Conservation (phyloP, 164 flowering plant species). For the Liquidambar formosana region DNA sequence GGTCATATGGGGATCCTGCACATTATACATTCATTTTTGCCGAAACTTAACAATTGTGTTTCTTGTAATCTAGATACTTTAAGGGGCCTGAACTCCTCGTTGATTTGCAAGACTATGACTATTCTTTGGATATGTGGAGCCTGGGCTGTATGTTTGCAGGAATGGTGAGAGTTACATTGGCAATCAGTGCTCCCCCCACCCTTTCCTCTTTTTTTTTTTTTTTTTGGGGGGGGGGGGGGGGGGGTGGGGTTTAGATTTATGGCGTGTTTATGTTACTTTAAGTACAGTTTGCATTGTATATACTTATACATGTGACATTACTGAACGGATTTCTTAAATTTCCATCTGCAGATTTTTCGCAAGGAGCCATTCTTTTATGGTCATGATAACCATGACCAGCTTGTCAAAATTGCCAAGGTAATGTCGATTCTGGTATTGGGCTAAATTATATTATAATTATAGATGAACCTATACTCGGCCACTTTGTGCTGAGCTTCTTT, state of each 20-base stretch:
- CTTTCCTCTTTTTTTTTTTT: too few relatives aligned
- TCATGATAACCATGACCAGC: conserved; percentile 86
- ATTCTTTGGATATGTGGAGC: conserved; percentile 66
- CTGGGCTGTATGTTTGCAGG: conserved; percentile 75
- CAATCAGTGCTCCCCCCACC: neutral
- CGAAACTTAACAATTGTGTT: neutral
- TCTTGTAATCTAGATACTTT: conserved; percentile 37
- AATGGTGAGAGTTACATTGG: conserved; percentile 38
- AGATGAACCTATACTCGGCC: neutral
- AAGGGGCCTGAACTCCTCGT: conserved; percentile 67
- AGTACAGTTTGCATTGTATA: neutral
- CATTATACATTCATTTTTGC: neutral
- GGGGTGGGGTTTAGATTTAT: too few relatives aligned
- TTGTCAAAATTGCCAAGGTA: conserved; percentile 89
- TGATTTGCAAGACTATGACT: conserved; percentile 64
- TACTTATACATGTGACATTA: neutral
- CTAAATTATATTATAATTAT: too few relatives aligned
- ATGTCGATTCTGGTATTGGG: neutral
- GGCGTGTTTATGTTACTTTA: neutral
- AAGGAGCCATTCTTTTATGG: conserved; percentile 92
- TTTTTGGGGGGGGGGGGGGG: too few relatives aligned
- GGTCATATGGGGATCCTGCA: neutral
- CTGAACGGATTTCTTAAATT: neutral
- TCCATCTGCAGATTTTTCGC: conserved; percentile 61
- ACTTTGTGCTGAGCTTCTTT: neutral